Base-by-base conservation (phyloP, 805 yeast species). In the Pichia exigua region DNA sequence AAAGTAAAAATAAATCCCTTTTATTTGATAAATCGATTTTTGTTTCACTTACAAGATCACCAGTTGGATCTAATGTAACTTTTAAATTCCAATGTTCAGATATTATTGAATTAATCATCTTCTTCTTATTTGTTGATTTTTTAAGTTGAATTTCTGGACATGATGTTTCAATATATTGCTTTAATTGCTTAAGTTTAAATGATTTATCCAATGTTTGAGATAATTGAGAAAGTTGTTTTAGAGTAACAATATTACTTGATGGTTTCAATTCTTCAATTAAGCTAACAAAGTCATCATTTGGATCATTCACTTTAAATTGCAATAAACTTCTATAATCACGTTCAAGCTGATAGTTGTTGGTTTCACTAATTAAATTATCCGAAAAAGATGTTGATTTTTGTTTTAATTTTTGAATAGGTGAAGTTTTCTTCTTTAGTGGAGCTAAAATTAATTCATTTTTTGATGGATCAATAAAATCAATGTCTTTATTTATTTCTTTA, bases 191-290 rank as follows among this genome's bases (percentile, higher is more conserved):
- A 13, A 52, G 44, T 17, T 51, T 55, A 49, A 57, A 65, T 22
- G 64, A 53, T 45, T 54, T 40, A 43, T 47, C 45, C 30, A 49
- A 41, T 45, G 49, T 32, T 55, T 24, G 49, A 51, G 49, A 64
- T 35, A 42, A 58, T 56, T 46, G 48, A 12, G 45, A 45, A 22
- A 68, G 48, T 42, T 60, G 61, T 21, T 54, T 56, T 1, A 50
- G 24, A 1, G 71, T 61, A 10, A 68, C 51, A 1, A 45, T 38
- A 10, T 28, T 30, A 11, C 50, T 54, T 3, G 49, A 24, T 1
- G 73, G 73, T 48, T 53, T 60, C 52, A 66, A 51, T 15, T 57
- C 53, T 48, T 65, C 69, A 32, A 69, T 64, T 32, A 56, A 55
- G 26, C 49, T 49, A 26, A 61, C 50, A 30, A 67, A 44, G 30